phyloP scores from a whole-genome alignment of 176 grass and related monocot genomes.

The Avena sativa region DNA sequence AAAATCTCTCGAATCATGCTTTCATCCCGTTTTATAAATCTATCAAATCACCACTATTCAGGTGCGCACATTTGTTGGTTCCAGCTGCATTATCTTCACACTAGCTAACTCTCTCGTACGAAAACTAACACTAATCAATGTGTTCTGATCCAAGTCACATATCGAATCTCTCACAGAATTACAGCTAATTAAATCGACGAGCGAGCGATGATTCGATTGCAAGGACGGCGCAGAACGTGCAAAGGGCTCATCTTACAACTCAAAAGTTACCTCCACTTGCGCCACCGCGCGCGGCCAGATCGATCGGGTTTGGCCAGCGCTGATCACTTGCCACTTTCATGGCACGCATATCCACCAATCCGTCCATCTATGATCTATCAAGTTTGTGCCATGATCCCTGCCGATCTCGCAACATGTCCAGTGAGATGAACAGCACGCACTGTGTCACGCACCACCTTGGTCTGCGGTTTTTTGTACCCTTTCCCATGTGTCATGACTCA shows the following conservation, averaged over 20 bases:
- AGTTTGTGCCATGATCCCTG: neutral
- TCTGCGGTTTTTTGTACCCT: too few species aligned
- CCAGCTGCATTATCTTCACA: conserved; percentile 37
- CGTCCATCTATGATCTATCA: neutral
- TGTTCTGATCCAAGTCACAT: neutral
- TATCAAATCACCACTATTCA: neutral
- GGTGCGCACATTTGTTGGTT: conserved; percentile 42
- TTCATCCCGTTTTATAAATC: too few species aligned
- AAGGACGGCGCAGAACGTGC: too few species aligned
- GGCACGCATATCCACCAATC: neutral
- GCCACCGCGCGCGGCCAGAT: too few species aligned
- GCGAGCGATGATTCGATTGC: neutral
- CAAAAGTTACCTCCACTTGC: too few species aligned
- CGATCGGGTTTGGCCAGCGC: too few species aligned
- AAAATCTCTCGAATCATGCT: too few species aligned
- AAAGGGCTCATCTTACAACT: too few species aligned
- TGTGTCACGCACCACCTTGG: too few species aligned
- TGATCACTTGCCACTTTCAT: too few species aligned
- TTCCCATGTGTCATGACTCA: neutral
- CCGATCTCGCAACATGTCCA: neutral
- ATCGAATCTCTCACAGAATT: conserved; percentile 33
- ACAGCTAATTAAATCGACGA: neutral
- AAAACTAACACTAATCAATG: conserved; percentile 29
- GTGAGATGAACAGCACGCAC: neutral
- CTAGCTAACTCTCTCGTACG: conserved; percentile 38